phyloP scores from a whole-genome alignment of 148 eudicot genomes.

The Rhododendron ovatum region DNA sequence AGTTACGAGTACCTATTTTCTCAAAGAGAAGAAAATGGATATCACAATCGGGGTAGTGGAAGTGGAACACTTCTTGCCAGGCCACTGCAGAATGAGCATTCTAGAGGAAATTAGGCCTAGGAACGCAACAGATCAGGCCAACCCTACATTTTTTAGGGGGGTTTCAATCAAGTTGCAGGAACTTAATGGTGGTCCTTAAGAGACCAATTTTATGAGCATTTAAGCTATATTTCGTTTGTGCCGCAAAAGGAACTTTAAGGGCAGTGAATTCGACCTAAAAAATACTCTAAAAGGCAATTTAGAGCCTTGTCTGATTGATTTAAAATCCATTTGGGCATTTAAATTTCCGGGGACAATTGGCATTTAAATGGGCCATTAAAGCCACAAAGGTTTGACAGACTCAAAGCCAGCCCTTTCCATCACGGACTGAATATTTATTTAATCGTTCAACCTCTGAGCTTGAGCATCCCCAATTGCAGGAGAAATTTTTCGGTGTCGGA shows the following conservation, averaged over 20 bases:
- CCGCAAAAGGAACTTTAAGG: not conserved
- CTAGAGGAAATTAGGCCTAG: not conserved
- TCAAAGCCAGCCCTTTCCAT: not conserved
- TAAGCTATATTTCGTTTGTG: not conserved
- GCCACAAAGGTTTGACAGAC: not conserved
- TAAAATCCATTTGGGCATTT: not conserved
- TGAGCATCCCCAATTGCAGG: too few species aligned
- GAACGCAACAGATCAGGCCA: not conserved
- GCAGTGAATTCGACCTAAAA: not conserved
- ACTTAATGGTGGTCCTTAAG: not conserved
- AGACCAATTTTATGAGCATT: not conserved
- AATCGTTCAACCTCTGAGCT: not conserved
- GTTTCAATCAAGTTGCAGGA: not conserved
- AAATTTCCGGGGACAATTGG: not conserved
- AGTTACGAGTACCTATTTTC: not conserved
- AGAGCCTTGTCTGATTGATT: not conserved
- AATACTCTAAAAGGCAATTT: not conserved
- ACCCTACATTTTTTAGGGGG: not conserved
- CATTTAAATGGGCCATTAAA: not conserved
- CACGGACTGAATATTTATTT: not conserved
- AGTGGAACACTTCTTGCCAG: not conserved
- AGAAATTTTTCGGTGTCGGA: too few species aligned
- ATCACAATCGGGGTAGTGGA: not conserved
- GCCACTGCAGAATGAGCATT: not conserved
- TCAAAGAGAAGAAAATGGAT: not conserved